Evolutionary conservation across 1,139 yeast genomes (phyloP), one percentile per base, ranked within the genome.

Genomic region (Candida sp.): DNA sequence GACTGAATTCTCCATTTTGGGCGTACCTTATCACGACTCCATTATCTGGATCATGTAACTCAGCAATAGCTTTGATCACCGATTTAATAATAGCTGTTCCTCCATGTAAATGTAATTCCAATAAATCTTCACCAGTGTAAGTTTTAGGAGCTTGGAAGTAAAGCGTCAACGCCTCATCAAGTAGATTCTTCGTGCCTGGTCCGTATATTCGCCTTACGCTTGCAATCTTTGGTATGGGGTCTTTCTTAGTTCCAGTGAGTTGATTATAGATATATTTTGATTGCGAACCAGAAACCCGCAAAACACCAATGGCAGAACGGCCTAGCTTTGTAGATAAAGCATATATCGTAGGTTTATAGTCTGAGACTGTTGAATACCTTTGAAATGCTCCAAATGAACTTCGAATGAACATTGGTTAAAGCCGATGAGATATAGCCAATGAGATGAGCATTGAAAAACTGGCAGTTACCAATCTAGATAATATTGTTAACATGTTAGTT

Each of bases 71-170:
- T 12, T 68, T 68, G 37, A 91, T 55, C 0, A 91, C 87, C 0
- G 90, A 76, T 43, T 75, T 73, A 1, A 88, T 78, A 1, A 93
- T 89, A 0, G 98, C 97, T 9, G 78, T 81, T 5, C 99, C 97
- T 3, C 99, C 99, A 61, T 93, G 99, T 2, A 88, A 63, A 58
- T 93, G 98, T 19, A 93, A 61, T 55, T 93, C 99, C 11, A 91
- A 66, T 29, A 86, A 55, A 54, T 93, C 97, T 62, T 93, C 98
- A 1, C 99, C 99, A 0, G 98, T 93, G 55, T 85, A 95, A 0
- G 97, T 84, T n/a, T 72, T 69, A 0, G 98, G 98, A 1, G 77
- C 79, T 21, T 78, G 62, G 63, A 91, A 90, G 54, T 67, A 85
- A 2, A 90, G 55, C 0, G 87, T 73, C 21, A 93, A 62, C 0